Base-by-base conservation (phyloP, 148 eudicot species). In the Chenopodium quinoa region DNA sequence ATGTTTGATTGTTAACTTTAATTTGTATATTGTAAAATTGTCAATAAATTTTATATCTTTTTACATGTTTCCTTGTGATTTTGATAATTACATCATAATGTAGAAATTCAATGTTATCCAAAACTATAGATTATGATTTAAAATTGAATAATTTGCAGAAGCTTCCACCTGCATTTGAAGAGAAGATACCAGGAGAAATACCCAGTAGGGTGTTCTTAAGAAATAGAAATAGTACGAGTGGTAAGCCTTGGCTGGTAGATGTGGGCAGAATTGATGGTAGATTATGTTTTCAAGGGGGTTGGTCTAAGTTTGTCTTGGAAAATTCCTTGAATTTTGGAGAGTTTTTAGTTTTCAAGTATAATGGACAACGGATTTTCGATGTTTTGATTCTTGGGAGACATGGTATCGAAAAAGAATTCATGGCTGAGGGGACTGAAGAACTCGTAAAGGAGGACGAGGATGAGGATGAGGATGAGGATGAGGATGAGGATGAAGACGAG, bases 141-240 rank as follows among this genome's bases (percentile, higher is more conserved):
- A 32, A 70, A 48, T 47, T 67, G 6, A 31, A 10, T 40, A 31
- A 29, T 62, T 58, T 14, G 78, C 78, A 81, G 83, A 29, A 27
- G 71, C 74, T 81, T 62, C 83, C 83, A 47, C 47, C 67, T 47
- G 83, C 71, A 27, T 81, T 81, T 66, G 73, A 4, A 20, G 52
- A 20, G 8, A 70, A 65, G 20, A 12, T 81, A 75, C 6, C 31
- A 27, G 73, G 4, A 48, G 10, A 64, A 11, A 27, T 81, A 48
- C 79, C 78, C 1, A 65, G 75, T 14, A 81, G 62, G 19, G 83
- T 81, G 4, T 4, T 81, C 2, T n/a, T 81, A 23, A 81, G 29
- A 34, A 75, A 66, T 25, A 2, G 31, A 9, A 63, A 62, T 7
- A 2, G 31, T 9, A 71, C 29, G 29, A 27, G 29, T 27, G 29